phyloP scores from a whole-genome alignment of 805 yeast genomes.

The Kockiozyma suomiensis region DNA sequence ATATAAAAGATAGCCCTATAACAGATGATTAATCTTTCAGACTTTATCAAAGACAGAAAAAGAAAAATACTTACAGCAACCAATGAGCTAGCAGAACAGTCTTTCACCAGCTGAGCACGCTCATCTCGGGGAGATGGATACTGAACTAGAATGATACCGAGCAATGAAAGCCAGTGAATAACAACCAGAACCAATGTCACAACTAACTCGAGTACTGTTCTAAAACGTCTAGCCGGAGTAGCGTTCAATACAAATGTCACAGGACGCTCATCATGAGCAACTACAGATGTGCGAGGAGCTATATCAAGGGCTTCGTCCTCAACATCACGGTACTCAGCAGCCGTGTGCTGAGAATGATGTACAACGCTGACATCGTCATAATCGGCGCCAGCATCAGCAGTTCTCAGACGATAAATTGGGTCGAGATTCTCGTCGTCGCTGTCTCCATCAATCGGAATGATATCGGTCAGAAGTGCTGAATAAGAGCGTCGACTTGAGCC shows the following conservation, averaged over 20 bases:
- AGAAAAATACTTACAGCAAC: slow-evolving; percentile 14
- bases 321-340: slow-evolving; percentile 12
- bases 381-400: slow-evolving; percentile 30
- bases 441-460: slow-evolving; percentile 13
- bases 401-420: slow-evolving; percentile 29
- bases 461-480: slow-evolving; percentile 14
- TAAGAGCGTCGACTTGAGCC: slow-evolving; percentile 7
- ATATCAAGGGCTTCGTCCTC: slow-evolving; percentile 24
- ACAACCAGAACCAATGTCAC: slow-evolving; percentile 13
- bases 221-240: slow-evolving; percentile 15
- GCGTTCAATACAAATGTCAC: slow-evolving; percentile 13
- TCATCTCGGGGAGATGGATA: slow-evolving; percentile 15
- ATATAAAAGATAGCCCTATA: slow-evolving; percentile 36
- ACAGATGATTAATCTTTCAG: slow-evolving; percentile 1
- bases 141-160: slow-evolving; percentile 21
- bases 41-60: neutral
- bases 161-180: slow-evolving; percentile 15
- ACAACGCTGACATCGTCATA: slow-evolving; percentile 13
- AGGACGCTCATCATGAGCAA: slow-evolving; percentile 2
- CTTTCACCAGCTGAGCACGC: neutral
- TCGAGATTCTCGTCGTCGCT: slow-evolving; percentile 16
- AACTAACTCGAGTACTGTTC: slow-evolving; percentile 20
- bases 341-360: neutral
- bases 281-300: slow-evolving; percentile 19
- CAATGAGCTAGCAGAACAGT: neutral